phyloP scores from a whole-genome alignment of 768 basidiomycete species.

The Boletales sp. region DNA sequence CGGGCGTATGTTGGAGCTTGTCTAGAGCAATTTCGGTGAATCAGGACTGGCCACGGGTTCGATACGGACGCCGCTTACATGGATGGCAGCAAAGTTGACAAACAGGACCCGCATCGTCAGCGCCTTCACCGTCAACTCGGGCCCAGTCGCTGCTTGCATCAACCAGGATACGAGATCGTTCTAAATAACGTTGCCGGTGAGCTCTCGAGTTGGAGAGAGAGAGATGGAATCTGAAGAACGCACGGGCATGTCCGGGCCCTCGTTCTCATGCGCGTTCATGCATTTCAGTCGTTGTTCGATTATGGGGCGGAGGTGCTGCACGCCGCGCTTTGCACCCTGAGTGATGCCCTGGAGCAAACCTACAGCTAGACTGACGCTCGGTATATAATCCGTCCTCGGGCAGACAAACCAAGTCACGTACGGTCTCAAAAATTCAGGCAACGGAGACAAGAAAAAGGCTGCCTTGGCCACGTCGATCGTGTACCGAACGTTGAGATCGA shows the following conservation, averaged over 20 bases:
- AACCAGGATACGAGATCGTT: constrained; percentile 35
- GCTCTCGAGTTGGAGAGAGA: not conserved
- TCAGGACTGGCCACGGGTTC: no score
- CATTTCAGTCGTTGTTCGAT: constrained; percentile 25
- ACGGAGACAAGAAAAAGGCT: constrained; percentile 16
- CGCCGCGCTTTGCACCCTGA: constrained; percentile 1
- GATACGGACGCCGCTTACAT: constrained; percentile 11
- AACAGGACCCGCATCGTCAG: constrained; percentile 17
- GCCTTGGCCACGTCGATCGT: constrained; percentile 24
- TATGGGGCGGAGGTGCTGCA: constrained; percentile 24
- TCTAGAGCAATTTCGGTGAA: constrained; percentile 4
- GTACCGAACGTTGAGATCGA: constrained; percentile 27
- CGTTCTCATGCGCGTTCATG: constrained; percentile 18
- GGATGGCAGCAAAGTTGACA: constrained; percentile 18
- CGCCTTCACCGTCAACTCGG: constrained; percentile 15
- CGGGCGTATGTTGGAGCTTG: constrained; percentile 15
- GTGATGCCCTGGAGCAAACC: constrained; percentile 6
- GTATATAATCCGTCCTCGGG: no score
- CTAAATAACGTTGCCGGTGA: constrained; percentile 9
- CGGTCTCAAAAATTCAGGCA: constrained; percentile 34
- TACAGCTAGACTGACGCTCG: constrained; percentile 10
- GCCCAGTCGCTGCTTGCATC: constrained; percentile 23
- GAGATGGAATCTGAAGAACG: not conserved
- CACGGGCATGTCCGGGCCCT: constrained; percentile 27
- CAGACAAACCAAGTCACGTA: constrained; percentile 6